Evolutionary conservation across 805 yeast species (phyloP), one percentile per base, ranked within the genome.

Genomic region (Ogataea trehaloabstinens): DNA sequence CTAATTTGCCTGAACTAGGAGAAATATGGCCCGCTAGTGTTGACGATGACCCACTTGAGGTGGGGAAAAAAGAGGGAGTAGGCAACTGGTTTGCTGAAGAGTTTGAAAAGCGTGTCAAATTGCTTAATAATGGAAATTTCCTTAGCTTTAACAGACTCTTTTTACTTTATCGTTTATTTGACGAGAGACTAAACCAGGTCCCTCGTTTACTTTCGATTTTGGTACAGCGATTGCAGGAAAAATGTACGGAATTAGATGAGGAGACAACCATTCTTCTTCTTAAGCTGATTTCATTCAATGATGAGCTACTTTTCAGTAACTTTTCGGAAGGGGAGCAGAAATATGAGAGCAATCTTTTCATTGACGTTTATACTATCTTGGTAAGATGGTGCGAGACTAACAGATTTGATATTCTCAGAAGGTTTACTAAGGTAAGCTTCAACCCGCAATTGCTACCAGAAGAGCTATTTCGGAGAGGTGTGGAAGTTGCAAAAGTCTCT

Each of bases 201-300:
- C 46, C 56, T 5, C 46, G 38, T 19, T 51, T 58, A 15, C 32
- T 59, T 3, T 10, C 21, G 4, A 18, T 31, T 2, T 13, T 55
- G 11, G 33, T 57, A 4, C 37, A 46, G 3, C 31, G 24, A 16
- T 30, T 53, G 13, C 46, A 55, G 19, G 12, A 15, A 11, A 34
- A 35, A 6, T 28, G 32, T 6, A 11, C 28, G 3, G 28, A 31
- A 2, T 20, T 57, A 4, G 44, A 38, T 15, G 35, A 31, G 16
- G 37, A 37, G 3, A 34, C 55, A 4, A 6, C 55, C 11, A 12
- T 31, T 11, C 19, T 51, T 11, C 29, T 61, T 4, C 22, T 61
- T 33, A 49, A 52, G 34, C 19, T 57, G 24, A 27, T 56, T 10
- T 38, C 47, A 6, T 41, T 42, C 24, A 51, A 58, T 37, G 47